Percentiles rank a stretch among this genome's conserved stretches.
phyloP scores from a whole-genome alignment of 352 stramenopile species.

The Phytophthora boehmeriae region DNA sequence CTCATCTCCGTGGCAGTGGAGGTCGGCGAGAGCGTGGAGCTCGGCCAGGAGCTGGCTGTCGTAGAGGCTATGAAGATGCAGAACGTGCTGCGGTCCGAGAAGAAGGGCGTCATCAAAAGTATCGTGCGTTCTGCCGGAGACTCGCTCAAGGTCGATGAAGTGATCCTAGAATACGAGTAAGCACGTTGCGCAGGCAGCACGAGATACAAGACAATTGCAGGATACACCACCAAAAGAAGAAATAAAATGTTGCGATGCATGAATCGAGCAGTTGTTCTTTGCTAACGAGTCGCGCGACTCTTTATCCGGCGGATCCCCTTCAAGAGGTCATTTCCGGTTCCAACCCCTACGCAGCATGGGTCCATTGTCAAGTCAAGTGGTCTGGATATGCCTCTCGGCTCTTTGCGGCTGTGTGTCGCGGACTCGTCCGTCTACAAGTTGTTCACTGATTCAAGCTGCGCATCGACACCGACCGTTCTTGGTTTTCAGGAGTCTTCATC shows the following conservation, averaged over 20 bases:
- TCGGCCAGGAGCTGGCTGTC: constrained; percentile 93
- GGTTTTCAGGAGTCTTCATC: constrained; percentile 32
- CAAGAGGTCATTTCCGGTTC: background rate
- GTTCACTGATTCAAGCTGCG: constrained; percentile 35
- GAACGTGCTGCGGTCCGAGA: constrained; percentile 94
- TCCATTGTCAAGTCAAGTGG: background rate
- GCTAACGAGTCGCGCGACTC: too few species aligned
- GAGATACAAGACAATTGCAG: background rate
- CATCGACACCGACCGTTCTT: constrained; percentile 29
- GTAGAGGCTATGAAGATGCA: constrained; percentile 99
- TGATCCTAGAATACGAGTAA: constrained; percentile 93
- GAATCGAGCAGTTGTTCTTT: background rate
- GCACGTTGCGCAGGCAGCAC: background rate
- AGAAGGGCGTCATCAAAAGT: constrained; percentile 86
- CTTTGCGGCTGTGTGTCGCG: background rate
- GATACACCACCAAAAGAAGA: constrained; percentile 9
- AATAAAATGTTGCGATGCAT: background rate
- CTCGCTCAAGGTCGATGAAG: constrained; percentile 91
- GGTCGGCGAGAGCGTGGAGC: constrained; percentile 92
- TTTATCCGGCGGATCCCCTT: background rate
- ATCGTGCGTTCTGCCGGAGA: constrained; percentile 84
- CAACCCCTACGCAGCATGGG: constrained; percentile 1
- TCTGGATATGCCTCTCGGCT: constrained; percentile 12
- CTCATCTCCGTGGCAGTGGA: constrained; percentile 86
- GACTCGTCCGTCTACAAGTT: constrained; percentile 34